Evolutionary conservation across 208 protist species (phyloP).

Genomic region (Leishmania amazonensis): DNA sequence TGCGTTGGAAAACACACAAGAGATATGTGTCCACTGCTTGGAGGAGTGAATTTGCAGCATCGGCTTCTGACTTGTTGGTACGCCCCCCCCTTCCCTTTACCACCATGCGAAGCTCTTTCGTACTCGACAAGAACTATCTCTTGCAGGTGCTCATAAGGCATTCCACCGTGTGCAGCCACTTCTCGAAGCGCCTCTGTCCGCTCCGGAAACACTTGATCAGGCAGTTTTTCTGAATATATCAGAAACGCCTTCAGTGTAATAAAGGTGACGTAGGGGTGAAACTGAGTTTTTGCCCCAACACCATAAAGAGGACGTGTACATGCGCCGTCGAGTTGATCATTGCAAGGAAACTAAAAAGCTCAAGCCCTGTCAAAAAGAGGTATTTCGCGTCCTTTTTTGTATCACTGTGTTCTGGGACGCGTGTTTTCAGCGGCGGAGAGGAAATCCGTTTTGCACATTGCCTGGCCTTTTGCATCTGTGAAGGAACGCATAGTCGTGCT

Average conservation of each 20-base stretch:
- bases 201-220: not conserved
- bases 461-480: not conserved
- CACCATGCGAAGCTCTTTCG: not conserved
- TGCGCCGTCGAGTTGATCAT: not conserved
- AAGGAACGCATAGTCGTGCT: not conserved
- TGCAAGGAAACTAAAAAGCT: not conserved
- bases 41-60: not conserved
- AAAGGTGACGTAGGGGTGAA: not conserved
- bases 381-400: no score
- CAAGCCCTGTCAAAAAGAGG: not conserved
- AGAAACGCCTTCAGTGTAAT: not conserved
- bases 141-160: not conserved
- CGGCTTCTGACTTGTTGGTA: not conserved
- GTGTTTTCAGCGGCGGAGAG: not conserved
- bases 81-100: not conserved
- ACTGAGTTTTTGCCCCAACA: not conserved
- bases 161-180: not conserved
- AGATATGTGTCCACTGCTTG: not conserved
- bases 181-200: not conserved
- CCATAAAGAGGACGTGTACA: not conserved
- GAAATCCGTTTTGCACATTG: not conserved
- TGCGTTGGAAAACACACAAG: not conserved
- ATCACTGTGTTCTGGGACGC: no score
- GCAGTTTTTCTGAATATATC: not conserved
- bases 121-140: not conserved